phyloP scores from a whole-genome alignment of 805 yeast species.

The Diddensiella santjacobensis region DNA sequence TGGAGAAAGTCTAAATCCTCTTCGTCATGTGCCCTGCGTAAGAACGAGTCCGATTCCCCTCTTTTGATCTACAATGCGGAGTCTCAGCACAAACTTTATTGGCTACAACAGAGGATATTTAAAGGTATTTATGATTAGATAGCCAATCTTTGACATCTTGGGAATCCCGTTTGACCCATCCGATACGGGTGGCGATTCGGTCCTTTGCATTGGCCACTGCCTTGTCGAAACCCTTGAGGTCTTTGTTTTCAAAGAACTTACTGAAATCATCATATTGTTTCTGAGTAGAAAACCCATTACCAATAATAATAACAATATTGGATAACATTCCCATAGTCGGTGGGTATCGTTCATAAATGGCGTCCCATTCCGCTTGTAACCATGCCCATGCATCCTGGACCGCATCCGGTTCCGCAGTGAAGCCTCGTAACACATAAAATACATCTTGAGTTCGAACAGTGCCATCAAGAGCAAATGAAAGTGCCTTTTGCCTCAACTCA shows the following conservation, averaged over 20 bases:
- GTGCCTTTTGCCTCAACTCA: conserved; percentile 51
- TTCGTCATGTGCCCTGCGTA: conserved; percentile 2
- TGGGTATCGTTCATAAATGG: conserved; percentile 62
- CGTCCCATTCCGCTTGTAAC: conserved; percentile 69
- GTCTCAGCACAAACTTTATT: no score
- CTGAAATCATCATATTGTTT: conserved; percentile 53
- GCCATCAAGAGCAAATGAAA: conserved; percentile 54
- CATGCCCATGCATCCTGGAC: conserved; percentile 64
- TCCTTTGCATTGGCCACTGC: conserved; percentile 56
- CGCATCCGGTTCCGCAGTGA: conserved; percentile 62
- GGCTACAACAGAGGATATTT: not conserved
- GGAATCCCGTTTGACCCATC: conserved; percentile 49
- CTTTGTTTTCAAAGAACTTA: conserved; percentile 44
- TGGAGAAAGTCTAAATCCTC: not conserved
- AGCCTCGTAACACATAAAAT: conserved; percentile 71
- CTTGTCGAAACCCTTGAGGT: conserved; percentile 55
- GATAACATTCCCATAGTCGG: conserved; percentile 80
- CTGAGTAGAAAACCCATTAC: conserved; percentile 57
- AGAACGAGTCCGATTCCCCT: not conserved
- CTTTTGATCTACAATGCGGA: not conserved
- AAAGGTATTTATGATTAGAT: conserved; percentile 3
- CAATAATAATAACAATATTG: conserved; percentile 59
- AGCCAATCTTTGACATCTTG: conserved; percentile 46
- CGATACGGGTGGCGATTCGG: conserved; percentile 44
- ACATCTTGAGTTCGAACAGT: conserved; percentile 64